These are phyloP conservation scores for Apiosordaria backusii DNA, from an alignment of 495 filamentous ascomycete species.

Conservation along the genomic window DNA sequence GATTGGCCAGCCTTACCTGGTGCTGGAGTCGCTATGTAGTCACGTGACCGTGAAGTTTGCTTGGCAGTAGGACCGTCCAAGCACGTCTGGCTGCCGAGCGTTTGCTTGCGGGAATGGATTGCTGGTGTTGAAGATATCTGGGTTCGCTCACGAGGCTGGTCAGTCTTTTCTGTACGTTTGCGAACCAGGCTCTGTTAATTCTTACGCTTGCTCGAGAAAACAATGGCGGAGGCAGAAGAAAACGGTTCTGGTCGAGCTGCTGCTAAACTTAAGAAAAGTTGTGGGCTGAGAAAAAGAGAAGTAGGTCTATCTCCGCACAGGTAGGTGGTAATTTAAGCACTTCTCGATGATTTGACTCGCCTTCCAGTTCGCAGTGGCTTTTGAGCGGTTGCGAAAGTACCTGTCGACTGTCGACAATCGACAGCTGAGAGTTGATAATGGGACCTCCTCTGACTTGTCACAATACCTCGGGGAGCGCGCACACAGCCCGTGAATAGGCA, in stretches of 20 bases:
- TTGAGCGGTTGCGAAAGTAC: background rate
- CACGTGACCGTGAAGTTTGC: background rate
- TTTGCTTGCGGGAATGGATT: background rate
- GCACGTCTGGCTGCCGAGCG: background rate
- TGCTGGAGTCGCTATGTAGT: background rate
- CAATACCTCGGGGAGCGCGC: background rate
- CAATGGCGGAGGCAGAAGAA: background rate
- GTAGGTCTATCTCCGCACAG: background rate
- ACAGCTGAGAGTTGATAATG: background rate
- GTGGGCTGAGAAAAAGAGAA: background rate
- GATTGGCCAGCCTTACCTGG: slow-evolving; percentile 4
- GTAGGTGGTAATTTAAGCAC: background rate
- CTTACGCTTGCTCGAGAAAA: background rate
- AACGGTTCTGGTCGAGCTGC: background rate
- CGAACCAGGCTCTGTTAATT: background rate
- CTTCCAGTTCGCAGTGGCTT: background rate
- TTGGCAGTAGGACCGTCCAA: background rate
- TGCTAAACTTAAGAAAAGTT: background rate
- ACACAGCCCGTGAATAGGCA: background rate
- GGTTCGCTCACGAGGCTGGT: background rate
- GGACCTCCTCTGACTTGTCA: background rate
- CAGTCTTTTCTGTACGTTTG: background rate
- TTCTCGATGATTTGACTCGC: background rate
- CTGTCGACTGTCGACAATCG: background rate
- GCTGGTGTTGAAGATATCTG: background rate